phyloP scores from a whole-genome alignment of 768 basidiomycete species.

The Mycena floridula region DNA sequence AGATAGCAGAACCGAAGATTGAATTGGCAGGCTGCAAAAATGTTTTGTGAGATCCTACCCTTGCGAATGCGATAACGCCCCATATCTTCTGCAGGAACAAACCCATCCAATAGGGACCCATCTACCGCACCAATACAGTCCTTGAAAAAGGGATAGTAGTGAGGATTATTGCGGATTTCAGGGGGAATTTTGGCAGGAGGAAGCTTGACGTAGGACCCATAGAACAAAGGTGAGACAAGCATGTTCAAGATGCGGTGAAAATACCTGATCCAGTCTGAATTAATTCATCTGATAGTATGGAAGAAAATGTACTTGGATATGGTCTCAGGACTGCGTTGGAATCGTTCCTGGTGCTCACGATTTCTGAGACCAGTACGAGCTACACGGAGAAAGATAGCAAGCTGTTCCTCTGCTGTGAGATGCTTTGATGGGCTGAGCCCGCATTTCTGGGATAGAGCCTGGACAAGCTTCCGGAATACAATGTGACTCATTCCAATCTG shows the following conservation, averaged over 20 bases:
- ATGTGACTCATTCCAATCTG: slow-evolving; percentile 20
- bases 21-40: slow-evolving; percentile 16
- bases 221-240: slow-evolving; percentile 17
- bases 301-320: slow-evolving; percentile 24
- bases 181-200: slow-evolving; percentile 7
- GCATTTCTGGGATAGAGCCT: slow-evolving; percentile 12
- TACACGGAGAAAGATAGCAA: slow-evolving; percentile 30
- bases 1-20: slow-evolving; percentile 18
- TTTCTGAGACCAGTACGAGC: slow-evolving; percentile 19
- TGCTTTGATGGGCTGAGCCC: slow-evolving; percentile 14
- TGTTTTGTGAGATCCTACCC: slow-evolving; percentile 17
- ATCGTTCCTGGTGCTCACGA: slow-evolving; percentile 24
- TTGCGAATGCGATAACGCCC: slow-evolving; percentile 18
- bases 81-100: slow-evolving; percentile 8
- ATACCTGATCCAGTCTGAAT: slow-evolving; percentile 8
- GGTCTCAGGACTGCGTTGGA: slow-evolving; percentile 31
- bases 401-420: slow-evolving; percentile 26
- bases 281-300: neutral
- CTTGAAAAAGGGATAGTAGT: slow-evolving; percentile 16
- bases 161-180: slow-evolving; percentile 10
- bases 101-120: slow-evolving; percentile 17
- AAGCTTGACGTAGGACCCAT: slow-evolving; percentile 14
- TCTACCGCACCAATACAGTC: slow-evolving; percentile 17
- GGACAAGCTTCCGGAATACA: slow-evolving; percentile 21
- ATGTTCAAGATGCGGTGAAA: slow-evolving; percentile 16